Evolutionary conservation across 345 rosid genomes (phyloP).

Genomic region (Cardamine occulta): DNA sequence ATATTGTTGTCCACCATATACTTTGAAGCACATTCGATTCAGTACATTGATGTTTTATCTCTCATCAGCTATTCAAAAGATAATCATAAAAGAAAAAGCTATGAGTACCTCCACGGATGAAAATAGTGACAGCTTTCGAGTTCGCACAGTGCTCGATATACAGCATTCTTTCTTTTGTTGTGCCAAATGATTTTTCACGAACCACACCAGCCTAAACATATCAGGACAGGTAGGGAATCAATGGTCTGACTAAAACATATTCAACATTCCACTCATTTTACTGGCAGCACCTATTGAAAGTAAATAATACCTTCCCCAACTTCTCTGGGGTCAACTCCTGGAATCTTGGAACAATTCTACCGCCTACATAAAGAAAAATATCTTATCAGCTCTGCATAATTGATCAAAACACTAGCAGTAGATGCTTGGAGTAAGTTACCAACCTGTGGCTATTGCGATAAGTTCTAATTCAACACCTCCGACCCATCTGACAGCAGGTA

Average conservation of each 20-base stretch:
- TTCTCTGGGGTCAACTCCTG: slow-evolving; percentile 96
- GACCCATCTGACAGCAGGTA: slow-evolving; percentile 99
- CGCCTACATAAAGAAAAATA: slow-evolving; percentile 53
- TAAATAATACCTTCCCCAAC: slow-evolving; percentile 74
- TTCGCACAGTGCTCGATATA: slow-evolving; percentile 70
- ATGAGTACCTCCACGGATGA: slow-evolving; percentile 88
- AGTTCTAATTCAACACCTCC: slow-evolving; percentile 99
- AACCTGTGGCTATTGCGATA: slow-evolving; percentile 97
- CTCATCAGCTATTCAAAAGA: not conserved
- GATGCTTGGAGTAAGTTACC: slow-evolving; percentile 14
- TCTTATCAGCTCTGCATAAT: not conserved
- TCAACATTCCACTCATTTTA: not conserved
- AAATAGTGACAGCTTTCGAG: slow-evolving; percentile 71
- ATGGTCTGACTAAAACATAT: not conserved
- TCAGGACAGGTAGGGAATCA: not conserved
- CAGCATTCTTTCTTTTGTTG: slow-evolving; percentile 64
- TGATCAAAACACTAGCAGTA: not conserved
- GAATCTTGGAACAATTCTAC: slow-evolving; percentile 96
- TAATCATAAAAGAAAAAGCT: not conserved
- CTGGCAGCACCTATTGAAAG: slow-evolving; percentile 14
- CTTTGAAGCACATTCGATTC: slow-evolving; percentile 4
- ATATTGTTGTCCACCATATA: not conserved
- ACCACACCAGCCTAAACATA: slow-evolving; percentile 71
- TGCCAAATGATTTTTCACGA: slow-evolving; percentile 63
- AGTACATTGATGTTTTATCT: not conserved